A percentile compares a stretch with the other conserved stretches of the same genome.
Conservation (phyloP, 2,329 filamentous ascomycete species). For the Fusarium succisae region DNA sequence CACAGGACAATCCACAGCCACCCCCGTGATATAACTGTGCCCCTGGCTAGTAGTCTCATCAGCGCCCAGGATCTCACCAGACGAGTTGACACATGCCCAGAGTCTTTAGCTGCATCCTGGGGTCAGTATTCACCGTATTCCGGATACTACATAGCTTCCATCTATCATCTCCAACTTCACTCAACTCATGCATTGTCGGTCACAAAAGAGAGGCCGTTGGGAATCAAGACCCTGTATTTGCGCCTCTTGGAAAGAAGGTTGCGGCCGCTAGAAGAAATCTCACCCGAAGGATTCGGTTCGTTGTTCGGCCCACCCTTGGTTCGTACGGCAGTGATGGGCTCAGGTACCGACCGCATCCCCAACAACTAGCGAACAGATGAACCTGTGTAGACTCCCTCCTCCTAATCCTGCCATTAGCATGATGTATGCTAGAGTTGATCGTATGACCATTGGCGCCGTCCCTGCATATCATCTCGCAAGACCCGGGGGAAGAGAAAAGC, state of each 20-base stretch:
- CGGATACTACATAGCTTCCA: not conserved
- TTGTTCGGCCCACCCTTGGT: slow-evolving; percentile 7
- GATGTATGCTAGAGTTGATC: not conserved
- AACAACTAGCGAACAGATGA: not conserved
- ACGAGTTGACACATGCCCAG: not conserved
- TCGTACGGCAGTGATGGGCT: slow-evolving; percentile 2
- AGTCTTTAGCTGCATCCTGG: not conserved
- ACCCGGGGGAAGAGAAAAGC: not conserved
- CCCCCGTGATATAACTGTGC: not conserved
- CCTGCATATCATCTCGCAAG: not conserved
- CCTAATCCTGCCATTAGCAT: not conserved
- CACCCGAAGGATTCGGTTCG: slow-evolving; percentile 15
- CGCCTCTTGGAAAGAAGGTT: not conserved
- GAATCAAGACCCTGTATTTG: not conserved
- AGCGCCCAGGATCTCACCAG: not conserved
- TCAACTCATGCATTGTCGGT: not conserved
- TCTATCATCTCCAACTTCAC: not conserved
- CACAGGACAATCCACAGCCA: slow-evolving; percentile 13
- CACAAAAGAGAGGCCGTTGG: not conserved
- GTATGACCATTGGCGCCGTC: not conserved
- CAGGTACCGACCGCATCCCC: not conserved
- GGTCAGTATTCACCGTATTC: not conserved
- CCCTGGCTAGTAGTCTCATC: slow-evolving; percentile 1
- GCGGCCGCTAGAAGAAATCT: slow-evolving; percentile 8
- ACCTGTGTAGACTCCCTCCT: not conserved